These are phyloP conservation scores for Parasarocladium wereldwijsianum DNA, from an alignment of 2,329 filamentous ascomycete genomes.

Conservation along the genomic window DNA sequence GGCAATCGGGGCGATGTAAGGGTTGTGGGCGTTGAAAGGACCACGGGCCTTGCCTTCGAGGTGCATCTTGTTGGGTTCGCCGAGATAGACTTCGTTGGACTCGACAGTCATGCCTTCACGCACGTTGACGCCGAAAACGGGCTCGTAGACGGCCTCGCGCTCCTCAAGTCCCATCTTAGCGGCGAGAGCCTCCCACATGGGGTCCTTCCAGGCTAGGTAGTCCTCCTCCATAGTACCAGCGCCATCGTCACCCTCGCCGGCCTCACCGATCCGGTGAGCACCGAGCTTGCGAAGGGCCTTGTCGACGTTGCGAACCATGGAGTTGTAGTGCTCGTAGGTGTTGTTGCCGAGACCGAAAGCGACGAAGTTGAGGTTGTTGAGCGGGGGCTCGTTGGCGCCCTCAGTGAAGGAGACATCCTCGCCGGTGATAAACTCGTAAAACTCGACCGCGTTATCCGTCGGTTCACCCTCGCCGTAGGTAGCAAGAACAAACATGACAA, in stretches of 20 bases:
- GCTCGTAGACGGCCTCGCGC: slow-evolving; percentile 91
- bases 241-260: slow-evolving; percentile 93
- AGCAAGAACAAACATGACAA: slow-evolving; percentile 88
- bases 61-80: slow-evolving; percentile 93
- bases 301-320: slow-evolving; percentile 88
- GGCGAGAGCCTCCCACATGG: slow-evolving; percentile 84
- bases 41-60: slow-evolving; percentile 73
- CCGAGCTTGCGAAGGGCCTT: slow-evolving; percentile 69
- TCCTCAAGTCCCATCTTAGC: slow-evolving; percentile 82
- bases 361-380: slow-evolving; percentile 80
- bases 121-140: slow-evolving; percentile 72
- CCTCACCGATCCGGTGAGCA: slow-evolving; percentile 68
- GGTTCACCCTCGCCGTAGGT: slow-evolving; percentile 98
- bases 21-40: slow-evolving; percentile 92
- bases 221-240: slow-evolving; percentile 99
- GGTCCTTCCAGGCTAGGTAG: slow-evolving; percentile 97
- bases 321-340: slow-evolving; percentile 99
- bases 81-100: slow-evolving; percentile 74
- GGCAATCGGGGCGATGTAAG: slow-evolving; percentile 84
- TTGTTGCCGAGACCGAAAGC: slow-evolving; percentile 96
- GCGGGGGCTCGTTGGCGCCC: slow-evolving; percentile 49
- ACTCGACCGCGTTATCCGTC: slow-evolving; percentile 96
- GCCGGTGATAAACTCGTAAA: slow-evolving; percentile 85
- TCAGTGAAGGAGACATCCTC: slow-evolving; percentile 75
- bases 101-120: slow-evolving; percentile 59